Evolutionary conservation across 805 yeast species (phyloP), one percentile per base, ranked within the genome.

Genomic region (Pichia phayaonensis): DNA sequence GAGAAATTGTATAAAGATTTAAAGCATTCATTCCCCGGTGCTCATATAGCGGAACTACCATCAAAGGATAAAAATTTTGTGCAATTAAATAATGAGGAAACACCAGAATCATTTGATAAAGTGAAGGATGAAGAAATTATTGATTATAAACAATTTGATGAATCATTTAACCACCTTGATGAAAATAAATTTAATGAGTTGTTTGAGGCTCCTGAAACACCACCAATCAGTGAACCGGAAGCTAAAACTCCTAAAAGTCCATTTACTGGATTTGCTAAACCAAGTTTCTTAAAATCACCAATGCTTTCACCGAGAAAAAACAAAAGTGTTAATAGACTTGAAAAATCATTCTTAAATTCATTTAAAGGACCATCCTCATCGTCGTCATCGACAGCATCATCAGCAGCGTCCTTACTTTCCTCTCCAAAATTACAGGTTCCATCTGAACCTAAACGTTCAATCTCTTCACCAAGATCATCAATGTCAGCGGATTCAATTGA

Each of bases 1-100:
- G 75, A 73, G 52, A 69, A 67, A 8, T 68, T 92, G 27, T 80
- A 83, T 51, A 65, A 68, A 24, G 59, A 62, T n/a, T 65, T 90
- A 49, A 75, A 73, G 53, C 68, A 69, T 40, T 69, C 67, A 44
- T 86, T 79, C 57, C 95, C 97, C 0, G 95, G 92, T 0, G 77
- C 81, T 48, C 77, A 76, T 11, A 64, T 86, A 34, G 71, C 67
- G 1, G 55, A 49, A 36, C 48, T 68, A 21, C 72, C 72, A 6
- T 53, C 66, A 2, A 69, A 69, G 42, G 59, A 59, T 48, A 66
- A 61, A 42, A 53, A 55, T 20, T 54, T 48, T 24, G 57, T 62
- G 1, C 56, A 54, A 34, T 45, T 63, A 18, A 59, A 55, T 24
- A 43, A 51, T 1, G 50, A 42, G n/a, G 54, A 31, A 12, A 59